A percentile compares a stretch with the other conserved stretches of the same genome.
phyloP scores from a whole-genome alignment of 352 stramenopile species.

The Phytophthora brassicae region DNA sequence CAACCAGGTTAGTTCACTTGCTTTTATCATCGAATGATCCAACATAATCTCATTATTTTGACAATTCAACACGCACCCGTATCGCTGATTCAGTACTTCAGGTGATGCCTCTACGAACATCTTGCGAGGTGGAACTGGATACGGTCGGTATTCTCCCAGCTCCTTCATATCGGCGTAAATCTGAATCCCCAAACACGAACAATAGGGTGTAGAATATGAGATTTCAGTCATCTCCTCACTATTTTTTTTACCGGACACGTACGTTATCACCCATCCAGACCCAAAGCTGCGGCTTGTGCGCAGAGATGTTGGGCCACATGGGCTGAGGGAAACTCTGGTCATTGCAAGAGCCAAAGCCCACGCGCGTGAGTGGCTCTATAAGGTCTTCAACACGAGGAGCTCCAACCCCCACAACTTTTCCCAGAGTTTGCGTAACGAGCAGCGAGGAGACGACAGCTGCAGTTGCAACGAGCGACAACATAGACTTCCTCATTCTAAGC shows the following conservation, averaged over 20 bases:
- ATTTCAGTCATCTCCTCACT: not conserved
- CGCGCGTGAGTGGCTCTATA: constrained; percentile 42
- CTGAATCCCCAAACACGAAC: constrained; percentile 27
- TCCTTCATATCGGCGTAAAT: constrained; percentile 81
- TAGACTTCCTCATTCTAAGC: constrained; percentile 10
- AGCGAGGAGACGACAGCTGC: constrained; percentile 23
- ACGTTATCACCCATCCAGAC: constrained; percentile 90
- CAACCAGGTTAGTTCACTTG: not conserved
- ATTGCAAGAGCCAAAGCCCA: constrained; percentile 88
- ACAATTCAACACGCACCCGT: constrained; percentile 42
- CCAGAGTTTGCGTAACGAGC: constrained; percentile 9
- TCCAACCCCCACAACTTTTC: constrained; percentile 6
- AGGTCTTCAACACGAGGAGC: constrained; percentile 48
- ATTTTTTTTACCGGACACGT: not conserved
- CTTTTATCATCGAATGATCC: not conserved
- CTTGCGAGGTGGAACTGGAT: constrained; percentile 45
- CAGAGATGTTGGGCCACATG: constrained; percentile 67
- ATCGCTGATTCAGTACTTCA: constrained; percentile 56
- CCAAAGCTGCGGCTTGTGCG: constrained; percentile 71
- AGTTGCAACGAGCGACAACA: constrained; percentile 10
- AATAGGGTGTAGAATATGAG: not conserved
- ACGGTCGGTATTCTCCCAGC: constrained; percentile 41
- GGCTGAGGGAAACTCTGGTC: constrained; percentile 84
- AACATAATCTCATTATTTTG: not conserved
- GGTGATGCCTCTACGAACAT: constrained; percentile 61